Evolutionary conservation across 768 basidiomycete genomes (phyloP), one percentile per base, ranked within the genome.

Genomic region (Lentinula boryana): DNA sequence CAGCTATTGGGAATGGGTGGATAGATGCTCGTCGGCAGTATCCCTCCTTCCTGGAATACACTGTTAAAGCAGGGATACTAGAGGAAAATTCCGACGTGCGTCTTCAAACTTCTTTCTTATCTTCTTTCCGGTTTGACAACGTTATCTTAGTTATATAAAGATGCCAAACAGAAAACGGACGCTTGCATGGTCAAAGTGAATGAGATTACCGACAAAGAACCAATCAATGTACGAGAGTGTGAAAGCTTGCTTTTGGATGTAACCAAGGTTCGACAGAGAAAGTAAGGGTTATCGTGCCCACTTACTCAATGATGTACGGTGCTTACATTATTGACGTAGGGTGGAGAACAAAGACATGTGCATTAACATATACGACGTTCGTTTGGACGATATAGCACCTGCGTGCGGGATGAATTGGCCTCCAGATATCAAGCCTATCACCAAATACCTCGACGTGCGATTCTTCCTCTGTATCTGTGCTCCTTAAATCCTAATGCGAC

Each of bases 371-470:
- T 99, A 99, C 66, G 97, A 99, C 68, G 84, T 98, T 13, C 89
- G 97, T 27, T 75, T 89, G n/a, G 86, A 91, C 58, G 97, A 99
- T 69, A 81, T 81, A 12, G 75, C 70, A 38, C 97, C 97, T 16
- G 88, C 85, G 0, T 99, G 97, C 71, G 97, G 96, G 2, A 91
- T 96, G 93, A 96, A 95, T 74, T 99, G 95, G 96, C 96, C 95
- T 6, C 87, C 88, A 36, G 93, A 95, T 67, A 84, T 98, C 52
- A 72, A 79, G 3, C 82, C 85, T 51, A 76, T 98, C 8, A 88
- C 86, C 16, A 73, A 76, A 1, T 96, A 95, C 69, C 83, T 99
- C 4, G 84, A 84, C 31, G 96, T 97, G 70, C 56, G 91, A 77
- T 54, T 32, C 40, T 32, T 32, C 36, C 38, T 15, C 38, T 48